Conservation (phyloP, 1,284 basidiomycete genomes). For the Rhodotorula sp. region DNA sequence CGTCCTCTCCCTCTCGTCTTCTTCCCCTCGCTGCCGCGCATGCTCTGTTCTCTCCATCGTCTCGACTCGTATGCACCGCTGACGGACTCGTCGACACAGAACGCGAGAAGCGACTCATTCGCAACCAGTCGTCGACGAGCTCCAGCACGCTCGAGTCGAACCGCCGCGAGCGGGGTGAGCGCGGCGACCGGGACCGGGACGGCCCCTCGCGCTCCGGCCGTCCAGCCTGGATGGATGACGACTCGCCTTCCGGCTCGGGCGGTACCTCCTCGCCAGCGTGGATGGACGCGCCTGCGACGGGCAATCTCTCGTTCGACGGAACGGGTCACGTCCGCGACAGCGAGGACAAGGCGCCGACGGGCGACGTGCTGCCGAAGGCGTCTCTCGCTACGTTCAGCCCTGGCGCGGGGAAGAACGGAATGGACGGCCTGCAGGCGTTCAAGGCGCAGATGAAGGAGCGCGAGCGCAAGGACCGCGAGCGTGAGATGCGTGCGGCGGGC, state of each 20-base stretch:
- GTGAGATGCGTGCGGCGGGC: constrained; percentile 9
- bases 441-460: constrained; percentile 43
- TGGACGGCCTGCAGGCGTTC: constrained; percentile 37
- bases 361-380: background rate
- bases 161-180: background rate
- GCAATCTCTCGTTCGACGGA: constrained; percentile 14
- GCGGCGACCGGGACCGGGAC: constrained; percentile 4
- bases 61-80: too few species aligned
- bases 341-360: constrained; percentile 2
- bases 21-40: too few species aligned
- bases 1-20: background rate
- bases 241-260: constrained; percentile 1
- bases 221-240: constrained; percentile 41
- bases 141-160: background rate
- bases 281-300: constrained; percentile 33
- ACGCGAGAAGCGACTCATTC: constrained; percentile 29
- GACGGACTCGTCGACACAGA: constrained; percentile 8
- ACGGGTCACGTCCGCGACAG: constrained; percentile 4
- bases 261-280: constrained; percentile 23
- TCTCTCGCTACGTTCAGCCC: background rate
- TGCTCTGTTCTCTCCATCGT: too few species aligned
- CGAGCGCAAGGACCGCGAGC: constrained; percentile 21
- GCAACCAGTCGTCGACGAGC: background rate
- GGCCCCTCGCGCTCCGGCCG: constrained; percentile 7
- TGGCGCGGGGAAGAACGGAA: constrained; percentile 2